A percentile compares a stretch with the other conserved stretches of the same genome.
These are phyloP conservation scores for Boletus rex-veris DNA, from an alignment of 768 basidiomycete genomes.

Conservation along the genomic window DNA sequence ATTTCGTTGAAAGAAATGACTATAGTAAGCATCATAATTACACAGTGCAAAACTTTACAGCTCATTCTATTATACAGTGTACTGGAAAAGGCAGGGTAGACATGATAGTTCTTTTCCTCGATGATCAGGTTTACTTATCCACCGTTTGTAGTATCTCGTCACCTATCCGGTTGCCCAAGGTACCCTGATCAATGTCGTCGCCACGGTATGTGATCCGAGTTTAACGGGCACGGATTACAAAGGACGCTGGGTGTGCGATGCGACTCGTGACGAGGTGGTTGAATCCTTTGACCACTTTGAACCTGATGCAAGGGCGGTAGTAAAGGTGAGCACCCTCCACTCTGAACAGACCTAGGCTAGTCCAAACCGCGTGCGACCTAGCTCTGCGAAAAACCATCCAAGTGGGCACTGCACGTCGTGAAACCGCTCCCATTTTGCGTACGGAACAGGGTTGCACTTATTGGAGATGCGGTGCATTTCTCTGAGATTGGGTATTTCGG, in stretches of 20 bases:
- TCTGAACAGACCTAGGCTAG: too few species aligned
- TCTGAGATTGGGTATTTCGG: too few species aligned
- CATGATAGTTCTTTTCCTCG: not conserved
- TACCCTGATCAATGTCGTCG: conserved; percentile 35
- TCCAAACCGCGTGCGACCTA: too few species aligned
- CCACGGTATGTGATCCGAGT: conserved; percentile 28
- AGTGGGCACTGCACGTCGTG: conserved; percentile 45
- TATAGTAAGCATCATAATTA: too few species aligned
- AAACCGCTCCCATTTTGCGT: conserved; percentile 40
- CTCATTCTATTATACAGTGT: conserved; percentile 16
- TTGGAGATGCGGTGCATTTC: conserved; percentile 50
- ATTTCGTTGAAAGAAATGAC: conserved; percentile 15
- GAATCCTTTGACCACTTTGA: conserved; percentile 34
- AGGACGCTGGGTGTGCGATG: conserved; percentile 30
- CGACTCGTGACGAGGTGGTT: conserved; percentile 30
- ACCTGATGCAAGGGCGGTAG: conserved; percentile 29
- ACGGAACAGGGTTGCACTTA: conserved; percentile 39
- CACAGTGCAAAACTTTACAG: too few species aligned
- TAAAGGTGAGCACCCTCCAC: conserved; percentile 20
- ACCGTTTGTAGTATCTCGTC: conserved; percentile 25
- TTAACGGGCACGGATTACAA: conserved; percentile 34
- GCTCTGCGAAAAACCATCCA: conserved; percentile 36
- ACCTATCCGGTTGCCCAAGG: conserved; percentile 40
- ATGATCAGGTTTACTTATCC: not conserved
- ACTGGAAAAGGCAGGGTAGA: conserved; percentile 6